phyloP scores from a whole-genome alignment of 192 early-diverging fungal genomes.

The Lobosporangium transversale region DNA sequence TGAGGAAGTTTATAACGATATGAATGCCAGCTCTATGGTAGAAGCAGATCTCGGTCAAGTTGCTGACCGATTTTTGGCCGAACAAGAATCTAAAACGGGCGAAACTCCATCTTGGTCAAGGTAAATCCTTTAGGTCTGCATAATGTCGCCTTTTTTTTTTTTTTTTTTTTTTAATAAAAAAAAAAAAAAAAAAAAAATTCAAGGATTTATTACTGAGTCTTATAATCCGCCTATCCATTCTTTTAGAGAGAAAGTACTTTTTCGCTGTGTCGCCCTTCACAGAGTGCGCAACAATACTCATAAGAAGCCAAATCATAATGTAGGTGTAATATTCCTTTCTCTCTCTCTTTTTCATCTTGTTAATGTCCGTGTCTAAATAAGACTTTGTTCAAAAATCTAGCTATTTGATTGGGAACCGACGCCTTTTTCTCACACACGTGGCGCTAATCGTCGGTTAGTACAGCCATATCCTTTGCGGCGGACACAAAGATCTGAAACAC shows the following conservation, averaged over 20 bases:
- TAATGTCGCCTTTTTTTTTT: background rate
- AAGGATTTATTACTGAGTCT: no score
- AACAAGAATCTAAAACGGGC: constrained; percentile 5
- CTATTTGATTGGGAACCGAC: no score
- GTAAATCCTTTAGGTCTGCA: constrained; percentile 18
- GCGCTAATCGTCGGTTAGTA: constrained; percentile 1
- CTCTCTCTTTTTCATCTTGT: background rate
- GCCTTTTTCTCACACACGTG: no score
- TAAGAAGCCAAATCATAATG: background rate
- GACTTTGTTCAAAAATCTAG: background rate
- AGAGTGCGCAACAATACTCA: constrained; percentile 2
- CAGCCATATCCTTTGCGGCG: constrained; percentile 11
- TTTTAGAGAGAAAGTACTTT: constrained; percentile 21
- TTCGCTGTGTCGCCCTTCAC: constrained; percentile 30
- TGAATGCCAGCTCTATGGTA: constrained; percentile 14
- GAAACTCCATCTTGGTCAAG: constrained; percentile 22
- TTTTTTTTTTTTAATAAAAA: background rate
- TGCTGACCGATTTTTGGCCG: constrained; percentile 24
- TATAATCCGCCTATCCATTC: background rate
- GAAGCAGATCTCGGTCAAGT: constrained; percentile 14
- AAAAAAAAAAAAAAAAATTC: no score
- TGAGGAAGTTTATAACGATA: constrained; percentile 14
- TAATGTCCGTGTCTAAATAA: background rate
- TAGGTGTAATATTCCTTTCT: background rate
- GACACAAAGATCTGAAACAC: background rate